phyloP scores from a whole-genome alignment of 768 basidiomycete species.

The Suillus bovinus region DNA sequence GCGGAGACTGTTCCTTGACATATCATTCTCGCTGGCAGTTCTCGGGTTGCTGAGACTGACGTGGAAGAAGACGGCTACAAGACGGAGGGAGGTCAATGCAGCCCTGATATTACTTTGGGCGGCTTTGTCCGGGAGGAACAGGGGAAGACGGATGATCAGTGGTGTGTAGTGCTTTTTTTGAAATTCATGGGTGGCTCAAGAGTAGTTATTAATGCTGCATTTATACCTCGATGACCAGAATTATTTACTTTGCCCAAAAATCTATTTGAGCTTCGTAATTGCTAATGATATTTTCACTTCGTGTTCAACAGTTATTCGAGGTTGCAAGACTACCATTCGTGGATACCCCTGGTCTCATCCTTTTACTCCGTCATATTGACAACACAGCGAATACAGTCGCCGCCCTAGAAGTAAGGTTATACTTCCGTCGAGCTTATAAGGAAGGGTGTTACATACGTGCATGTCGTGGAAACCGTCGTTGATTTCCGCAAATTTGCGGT shows the following conservation, averaged over 20 bases:
- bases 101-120: constrained; percentile 71
- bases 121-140: constrained; percentile 61
- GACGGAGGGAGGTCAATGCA: constrained; percentile 64
- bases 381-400: constrained; percentile 93
- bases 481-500: constrained; percentile 69
- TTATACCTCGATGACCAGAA: constrained; percentile 13
- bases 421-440: background rate
- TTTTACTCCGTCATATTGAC: constrained; percentile 69
- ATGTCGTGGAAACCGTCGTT: constrained; percentile 93
- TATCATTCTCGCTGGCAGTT: constrained; percentile 70
- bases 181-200: constrained; percentile 8
- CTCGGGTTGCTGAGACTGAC: constrained; percentile 54
- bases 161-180: constrained; percentile 34
- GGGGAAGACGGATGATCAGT: constrained; percentile 48
- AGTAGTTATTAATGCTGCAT: constrained; percentile 9
- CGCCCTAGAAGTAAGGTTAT: constrained; percentile 45
- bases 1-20: constrained; percentile 73
- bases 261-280: background rate
- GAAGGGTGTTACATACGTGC: constrained; percentile 67
- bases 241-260: constrained; percentile 3
- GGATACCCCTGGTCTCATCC: constrained; percentile 5
- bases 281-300: background rate
- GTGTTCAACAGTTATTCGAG: background rate
- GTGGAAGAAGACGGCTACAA: constrained; percentile 70
- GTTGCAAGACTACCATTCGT: background rate